A percentile compares a stretch with the other conserved stretches of the same genome.
Evolutionary conservation across 495 filamentous ascomycete genomes (phyloP).

Genomic region (Penicillium riverlandense): DNA sequence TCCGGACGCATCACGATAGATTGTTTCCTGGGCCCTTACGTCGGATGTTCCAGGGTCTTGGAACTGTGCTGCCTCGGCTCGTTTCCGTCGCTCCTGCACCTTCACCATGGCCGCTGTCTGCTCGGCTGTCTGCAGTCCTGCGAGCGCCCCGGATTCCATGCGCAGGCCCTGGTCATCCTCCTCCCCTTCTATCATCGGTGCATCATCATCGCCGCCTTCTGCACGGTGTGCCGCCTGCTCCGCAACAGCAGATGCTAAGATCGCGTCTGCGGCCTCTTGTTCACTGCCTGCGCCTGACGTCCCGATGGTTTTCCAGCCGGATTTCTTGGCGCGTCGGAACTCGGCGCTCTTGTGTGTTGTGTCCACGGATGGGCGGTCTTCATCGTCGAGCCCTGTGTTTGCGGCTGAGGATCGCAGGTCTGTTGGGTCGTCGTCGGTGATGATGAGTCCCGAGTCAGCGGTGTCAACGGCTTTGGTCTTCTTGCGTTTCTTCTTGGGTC

Average conservation of each 20-base stretch:
- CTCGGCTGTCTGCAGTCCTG: constrained; percentile 76
- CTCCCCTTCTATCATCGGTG: constrained; percentile 24
- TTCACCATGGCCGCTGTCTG: constrained; percentile 72
- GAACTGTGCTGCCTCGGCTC: constrained; percentile 33
- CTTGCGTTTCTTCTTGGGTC: constrained; percentile 69
- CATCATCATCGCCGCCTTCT: constrained; percentile 42
- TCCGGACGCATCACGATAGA: constrained; percentile 90
- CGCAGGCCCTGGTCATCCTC: constrained; percentile 22
- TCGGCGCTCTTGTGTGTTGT: constrained; percentile 49
- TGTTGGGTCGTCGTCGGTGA: constrained; percentile 82
- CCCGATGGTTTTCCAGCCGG: constrained; percentile 68
- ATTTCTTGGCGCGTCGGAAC: constrained; percentile 73
- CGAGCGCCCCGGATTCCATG: constrained; percentile 81
- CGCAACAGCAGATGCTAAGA: constrained; percentile 66
- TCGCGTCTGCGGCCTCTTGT: constrained; percentile 69
- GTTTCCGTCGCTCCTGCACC: constrained; percentile 52
- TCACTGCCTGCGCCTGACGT: constrained; percentile 36
- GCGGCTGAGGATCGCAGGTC: constrained; percentile 51
- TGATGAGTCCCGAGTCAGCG: constrained; percentile 61
- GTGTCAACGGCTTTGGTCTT: constrained; percentile 66
- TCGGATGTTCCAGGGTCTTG: constrained; percentile 30
- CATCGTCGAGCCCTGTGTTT: constrained; percentile 35
- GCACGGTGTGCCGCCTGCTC: constrained; percentile 41
- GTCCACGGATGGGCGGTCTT: constrained; percentile 38
- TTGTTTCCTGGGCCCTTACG: constrained; percentile 59